A percentile compares a stretch with the other conserved stretches of the same genome.
phyloP scores from a whole-genome alignment of 2,329 filamentous ascomycete species.

The Neofusicoccum kwambonambiense region DNA sequence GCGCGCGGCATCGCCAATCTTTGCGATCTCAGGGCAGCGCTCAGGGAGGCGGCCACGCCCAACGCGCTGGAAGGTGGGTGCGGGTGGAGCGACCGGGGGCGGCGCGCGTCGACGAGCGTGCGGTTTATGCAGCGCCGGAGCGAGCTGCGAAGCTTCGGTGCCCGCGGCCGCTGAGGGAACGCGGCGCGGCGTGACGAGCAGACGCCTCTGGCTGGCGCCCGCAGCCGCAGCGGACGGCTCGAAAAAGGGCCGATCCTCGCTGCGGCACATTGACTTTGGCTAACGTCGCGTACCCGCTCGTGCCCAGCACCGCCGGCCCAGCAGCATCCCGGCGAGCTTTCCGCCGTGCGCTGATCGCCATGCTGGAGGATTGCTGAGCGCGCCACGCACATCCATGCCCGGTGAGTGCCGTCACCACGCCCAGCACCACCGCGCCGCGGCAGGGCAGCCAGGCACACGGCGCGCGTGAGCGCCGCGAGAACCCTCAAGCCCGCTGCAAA shows the following conservation, averaged over 20 bases:
- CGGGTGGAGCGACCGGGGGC: constrained; percentile 17
- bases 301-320: neutral
- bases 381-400: constrained; percentile 8
- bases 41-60: neutral
- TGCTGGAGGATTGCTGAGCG: neutral
- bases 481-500: neutral
- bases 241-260: constrained; percentile 15
- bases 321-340: constrained; percentile 10
- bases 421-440: neutral
- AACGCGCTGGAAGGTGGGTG: neutral
- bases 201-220: too few relatives aligned
- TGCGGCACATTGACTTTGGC: constrained; percentile 10
- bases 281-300: constrained; percentile 15
- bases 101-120: neutral
- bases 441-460: too few relatives aligned
- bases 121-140: neutral
- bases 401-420: neutral
- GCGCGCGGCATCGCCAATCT: constrained; percentile 8
- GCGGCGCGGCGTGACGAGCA: too few relatives aligned
- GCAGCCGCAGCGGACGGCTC: too few relatives aligned
- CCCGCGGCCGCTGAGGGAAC: too few relatives aligned
- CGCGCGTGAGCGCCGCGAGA: neutral
- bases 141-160: neutral
- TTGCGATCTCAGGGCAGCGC: constrained; percentile 13
- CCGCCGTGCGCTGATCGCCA: constrained; percentile 3